Evolutionary conservation across 306 rosid genomes (phyloP), one percentile per base, ranked within the genome.

Genomic region (Vachellia pachyceras): DNA sequence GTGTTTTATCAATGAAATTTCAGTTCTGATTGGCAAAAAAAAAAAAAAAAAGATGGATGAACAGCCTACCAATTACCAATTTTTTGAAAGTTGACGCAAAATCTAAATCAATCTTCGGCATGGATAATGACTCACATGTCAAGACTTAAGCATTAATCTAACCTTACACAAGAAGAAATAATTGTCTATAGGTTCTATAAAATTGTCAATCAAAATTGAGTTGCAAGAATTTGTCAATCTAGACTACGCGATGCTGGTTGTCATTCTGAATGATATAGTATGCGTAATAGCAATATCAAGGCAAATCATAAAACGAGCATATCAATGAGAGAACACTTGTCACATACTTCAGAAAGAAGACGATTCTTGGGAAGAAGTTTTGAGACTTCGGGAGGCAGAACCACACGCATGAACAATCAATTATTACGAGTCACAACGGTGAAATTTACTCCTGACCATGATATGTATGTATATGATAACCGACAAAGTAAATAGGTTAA

Each of bases 341-440:
- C 39, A 77, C 92, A 5, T 80, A 93, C 98, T 84, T 95, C 97
- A 13, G 98, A 88, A 50, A 95, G 98, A 66, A 95, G 93, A 5
- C 97, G 93, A 85, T 89, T 93, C 93, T 95, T 95, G 1, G 98
- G 99, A 18, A 95, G 97, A 75, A 89, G 73, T 72, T 95, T 95
- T 1, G 99, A 94, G 5, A 95, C 96, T 52, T 95, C 98, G 3
- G 96, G 93, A 50, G 99, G 96, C 29, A 93, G 94, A 79, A 93
- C 99, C 61, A 95, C 99, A 77, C 93, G 99, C 87, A 97, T 93
- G 81, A 18, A 80, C 65, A 39, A 17, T 18, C 17, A 80, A 74
- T 45, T 3, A 52, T 8, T 39, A 37, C 7, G 41, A 46, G 1
- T 1, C 4, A 64, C 42, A 5, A 64, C 9, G n/a, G 14, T 2